A percentile compares a stretch with the other conserved stretches of the same genome.
Conservation (phyloP, 345 rosid genomes). For the Hibiscus syriacus region DNA sequence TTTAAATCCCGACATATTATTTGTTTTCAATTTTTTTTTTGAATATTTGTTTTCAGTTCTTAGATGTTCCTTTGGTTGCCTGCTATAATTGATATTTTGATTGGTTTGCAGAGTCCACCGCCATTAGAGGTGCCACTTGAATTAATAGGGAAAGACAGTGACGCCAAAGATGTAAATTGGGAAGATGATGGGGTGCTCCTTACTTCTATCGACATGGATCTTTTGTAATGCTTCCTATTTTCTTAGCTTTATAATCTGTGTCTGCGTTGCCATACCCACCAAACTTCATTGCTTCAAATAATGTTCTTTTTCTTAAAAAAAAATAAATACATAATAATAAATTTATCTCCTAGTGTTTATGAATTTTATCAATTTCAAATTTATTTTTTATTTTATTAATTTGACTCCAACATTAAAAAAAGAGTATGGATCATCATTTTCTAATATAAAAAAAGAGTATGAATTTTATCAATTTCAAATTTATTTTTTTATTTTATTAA, state of each 20-base stretch:
- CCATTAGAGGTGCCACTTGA: slow-evolving; percentile 51
- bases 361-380: too few species aligned
- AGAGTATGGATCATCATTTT: too few species aligned
- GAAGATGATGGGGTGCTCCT: slow-evolving; percentile 81
- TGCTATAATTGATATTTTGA: not conserved
- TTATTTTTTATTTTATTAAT: too few species aligned
- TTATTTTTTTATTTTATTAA: too few species aligned
- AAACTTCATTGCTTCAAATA: not conserved
- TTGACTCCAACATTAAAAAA: too few species aligned
- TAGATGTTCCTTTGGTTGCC: not conserved
- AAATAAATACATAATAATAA: not conserved
- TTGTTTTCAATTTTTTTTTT: too few species aligned
- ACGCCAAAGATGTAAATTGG: slow-evolving; percentile 58
- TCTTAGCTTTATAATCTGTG: too few species aligned
- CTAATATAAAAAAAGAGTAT: too few species aligned
- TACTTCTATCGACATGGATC: slow-evolving; percentile 45
- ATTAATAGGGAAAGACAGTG: slow-evolving; percentile 49
- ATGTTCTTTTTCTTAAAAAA: not conserved
- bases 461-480: too few species aligned
- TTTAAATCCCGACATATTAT: too few species aligned
- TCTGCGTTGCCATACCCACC: not conserved
- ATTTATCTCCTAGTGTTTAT: too few species aligned
- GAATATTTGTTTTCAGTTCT: too few species aligned
- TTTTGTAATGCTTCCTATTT: slow-evolving; percentile 53
- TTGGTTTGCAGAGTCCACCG: slow-evolving; percentile 64